Percentiles rank a stretch among this genome's conserved stretches.
Conservation (phyloP, 495 filamentous ascomycete genomes). For the Penicillium soppii region DNA sequence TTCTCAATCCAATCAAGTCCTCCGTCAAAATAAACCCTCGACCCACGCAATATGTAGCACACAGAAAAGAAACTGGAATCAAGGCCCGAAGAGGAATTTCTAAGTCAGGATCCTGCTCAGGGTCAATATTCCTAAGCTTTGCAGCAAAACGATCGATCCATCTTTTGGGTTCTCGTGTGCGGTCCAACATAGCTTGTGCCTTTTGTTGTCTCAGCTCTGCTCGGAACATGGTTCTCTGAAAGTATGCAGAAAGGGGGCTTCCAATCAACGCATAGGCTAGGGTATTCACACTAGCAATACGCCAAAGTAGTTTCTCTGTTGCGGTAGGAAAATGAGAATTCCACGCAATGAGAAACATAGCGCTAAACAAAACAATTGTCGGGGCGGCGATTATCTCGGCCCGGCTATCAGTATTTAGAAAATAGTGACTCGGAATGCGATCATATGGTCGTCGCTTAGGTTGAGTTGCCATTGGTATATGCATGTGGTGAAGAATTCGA, state of each 20-base stretch:
- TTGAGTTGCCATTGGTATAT: conserved; percentile 12
- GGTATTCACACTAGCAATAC: conserved; percentile 14
- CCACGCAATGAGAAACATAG: conserved; percentile 33
- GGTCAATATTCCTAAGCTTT: conserved; percentile 20
- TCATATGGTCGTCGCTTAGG: conserved; percentile 14
- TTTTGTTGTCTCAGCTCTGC: not conserved
- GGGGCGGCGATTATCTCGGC: conserved; percentile 15
- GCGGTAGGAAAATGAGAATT: conserved; percentile 23
- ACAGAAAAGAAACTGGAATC: conserved; percentile 13
- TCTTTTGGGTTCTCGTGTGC: not conserved
- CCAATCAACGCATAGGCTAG: conserved; percentile 11
- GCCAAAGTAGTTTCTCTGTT: conserved; percentile 29
- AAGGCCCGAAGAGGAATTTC: conserved; percentile 12
- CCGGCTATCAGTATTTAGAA: conserved; percentile 3
- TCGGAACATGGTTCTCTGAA: not conserved
- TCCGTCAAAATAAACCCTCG: conserved; percentile 33
- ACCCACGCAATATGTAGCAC: conserved; percentile 16
- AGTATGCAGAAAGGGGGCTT: not conserved
- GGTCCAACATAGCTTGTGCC: not conserved
- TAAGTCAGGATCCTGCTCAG: conserved; percentile 11
- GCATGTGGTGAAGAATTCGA: conserved; percentile 16
- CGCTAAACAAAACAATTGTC: conserved; percentile 13
- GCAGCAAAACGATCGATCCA: conserved; percentile 1
- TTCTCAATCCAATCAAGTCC: conserved; percentile 32
- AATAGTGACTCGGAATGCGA: conserved; percentile 16